A percentile compares a stretch with the other conserved stretches of the same genome.
These are phyloP conservation scores for Rhinocladiella mackenziei DNA, from an alignment of 2,329 filamentous ascomycete genomes.

Conservation along the genomic window DNA sequence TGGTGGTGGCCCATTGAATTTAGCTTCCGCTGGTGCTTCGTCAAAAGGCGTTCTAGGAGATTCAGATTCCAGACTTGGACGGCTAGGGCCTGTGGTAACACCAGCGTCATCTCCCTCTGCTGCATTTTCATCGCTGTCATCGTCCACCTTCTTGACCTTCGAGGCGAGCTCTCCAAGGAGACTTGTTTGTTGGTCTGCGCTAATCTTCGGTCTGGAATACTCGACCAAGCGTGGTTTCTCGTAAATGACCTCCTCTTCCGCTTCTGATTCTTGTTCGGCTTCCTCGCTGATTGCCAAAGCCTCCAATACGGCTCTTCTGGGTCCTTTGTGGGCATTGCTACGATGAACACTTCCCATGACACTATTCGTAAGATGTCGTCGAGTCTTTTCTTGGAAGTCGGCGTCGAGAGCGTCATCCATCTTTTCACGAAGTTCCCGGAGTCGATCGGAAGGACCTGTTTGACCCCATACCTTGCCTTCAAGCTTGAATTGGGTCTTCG, in stretches of 20 bases:
- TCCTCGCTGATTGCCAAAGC: conserved; percentile 37
- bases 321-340: conserved; percentile 40
- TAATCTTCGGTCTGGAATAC: conserved; percentile 67
- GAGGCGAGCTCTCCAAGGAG: conserved; percentile 68
- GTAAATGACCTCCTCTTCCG: conserved; percentile 62
- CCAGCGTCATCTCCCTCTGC: conserved; percentile 48
- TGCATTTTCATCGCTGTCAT: conserved; percentile 55
- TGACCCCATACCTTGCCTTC: conserved; percentile 90
- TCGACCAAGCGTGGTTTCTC: conserved; percentile 78
- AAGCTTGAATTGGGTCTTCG: conserved; percentile 96
- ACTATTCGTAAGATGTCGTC: conserved; percentile 64
- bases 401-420: conserved; percentile 70
- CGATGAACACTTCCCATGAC: conserved; percentile 70
- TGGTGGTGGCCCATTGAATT: conserved; percentile 39
- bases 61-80: conserved; percentile 68
- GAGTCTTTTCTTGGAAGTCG: conserved; percentile 52
- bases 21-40: conserved; percentile 56
- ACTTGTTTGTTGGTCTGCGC: conserved; percentile 59
- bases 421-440: conserved; percentile 86
- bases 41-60: conserved; percentile 65
- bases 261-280: conserved; percentile 53
- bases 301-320: conserved; percentile 38
- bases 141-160: conserved; percentile 69
- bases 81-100: conserved; percentile 68
- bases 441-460: conserved; percentile 80